phyloP scores from a whole-genome alignment of 176 grass and related monocot genomes.

The Carex pumila region DNA sequence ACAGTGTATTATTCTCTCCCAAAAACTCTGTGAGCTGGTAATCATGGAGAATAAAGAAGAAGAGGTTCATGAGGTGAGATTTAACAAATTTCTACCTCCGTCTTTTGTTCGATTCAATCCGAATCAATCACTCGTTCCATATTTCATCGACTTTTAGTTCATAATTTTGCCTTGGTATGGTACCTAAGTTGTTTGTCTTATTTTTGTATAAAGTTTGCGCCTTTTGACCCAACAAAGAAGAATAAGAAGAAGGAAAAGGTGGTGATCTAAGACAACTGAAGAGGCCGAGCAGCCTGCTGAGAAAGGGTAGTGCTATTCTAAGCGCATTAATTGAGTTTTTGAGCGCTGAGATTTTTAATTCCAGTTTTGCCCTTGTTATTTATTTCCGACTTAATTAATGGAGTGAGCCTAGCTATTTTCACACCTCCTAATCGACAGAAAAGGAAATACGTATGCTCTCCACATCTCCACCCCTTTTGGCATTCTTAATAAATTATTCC shows the following conservation, averaged over 20 bases:
- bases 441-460: no score
- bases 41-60: conserved; percentile 16
- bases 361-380: no score
- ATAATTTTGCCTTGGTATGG: no score
- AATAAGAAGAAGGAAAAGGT: conserved; percentile 99
- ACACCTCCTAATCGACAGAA: no score
- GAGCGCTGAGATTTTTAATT: no score
- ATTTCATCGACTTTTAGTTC: not conserved
- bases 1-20: no score
- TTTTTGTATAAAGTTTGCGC: conserved; percentile 42
- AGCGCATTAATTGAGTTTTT: no score
- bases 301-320: no score
- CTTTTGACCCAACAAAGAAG: conserved; percentile 90
- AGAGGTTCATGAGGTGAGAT: conserved; percentile 10
- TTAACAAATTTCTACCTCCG: not conserved
- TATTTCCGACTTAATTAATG: no score
- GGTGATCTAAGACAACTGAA: conserved; percentile 63
- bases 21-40: not conserved
- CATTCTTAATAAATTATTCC: no score
- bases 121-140: not conserved
- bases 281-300: conserved; percentile 65
- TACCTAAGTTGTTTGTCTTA: not conserved
- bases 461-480: no score
- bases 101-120: not conserved
- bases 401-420: no score